A percentile compares a stretch with the other conserved stretches of the same genome.
These are phyloP conservation scores for Yarrowia sp. DNA, from an alignment of 805 yeast genomes.

Conservation along the genomic window DNA sequence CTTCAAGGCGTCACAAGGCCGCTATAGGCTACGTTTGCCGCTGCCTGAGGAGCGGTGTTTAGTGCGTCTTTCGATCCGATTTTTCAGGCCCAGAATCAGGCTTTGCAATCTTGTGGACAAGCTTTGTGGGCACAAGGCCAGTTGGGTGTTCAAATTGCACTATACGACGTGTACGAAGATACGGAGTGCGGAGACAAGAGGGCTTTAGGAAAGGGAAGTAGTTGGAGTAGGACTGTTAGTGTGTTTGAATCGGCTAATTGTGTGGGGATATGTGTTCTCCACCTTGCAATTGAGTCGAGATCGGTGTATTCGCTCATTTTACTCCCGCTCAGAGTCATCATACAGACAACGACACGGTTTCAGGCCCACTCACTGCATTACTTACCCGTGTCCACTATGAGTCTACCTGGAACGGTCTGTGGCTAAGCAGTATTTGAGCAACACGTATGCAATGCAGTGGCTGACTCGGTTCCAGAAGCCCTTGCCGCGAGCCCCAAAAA, in stretches of 20 bases:
- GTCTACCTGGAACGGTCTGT: not conserved
- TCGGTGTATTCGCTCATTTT: no score
- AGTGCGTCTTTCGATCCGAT: not conserved
- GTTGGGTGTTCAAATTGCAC: not conserved
- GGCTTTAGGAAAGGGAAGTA: no score
- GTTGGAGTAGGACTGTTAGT: no score
- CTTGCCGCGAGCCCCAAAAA: not conserved
- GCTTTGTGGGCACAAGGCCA: not conserved
- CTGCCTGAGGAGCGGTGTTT: not conserved
- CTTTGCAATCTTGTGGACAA: not conserved
- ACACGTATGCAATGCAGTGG: constrained; percentile 18
- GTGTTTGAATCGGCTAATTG: no score
- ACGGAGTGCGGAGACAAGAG: not conserved
- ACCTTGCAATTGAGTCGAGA: not conserved
- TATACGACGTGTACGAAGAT: not conserved
- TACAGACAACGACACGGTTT: no score
- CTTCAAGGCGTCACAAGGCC: not conserved
- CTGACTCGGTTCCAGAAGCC: constrained; percentile 22
- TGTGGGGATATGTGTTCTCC: not conserved
- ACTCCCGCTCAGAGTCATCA: no score
- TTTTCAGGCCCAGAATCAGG: not conserved
- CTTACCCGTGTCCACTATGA: not conserved
- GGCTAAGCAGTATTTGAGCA: constrained; percentile 4
- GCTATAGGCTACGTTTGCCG: not conserved
- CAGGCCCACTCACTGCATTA: not conserved